Evolutionary conservation across 2,329 filamentous ascomycete genomes (phyloP).

Genomic region (Teratosphaeria gauchensis): DNA sequence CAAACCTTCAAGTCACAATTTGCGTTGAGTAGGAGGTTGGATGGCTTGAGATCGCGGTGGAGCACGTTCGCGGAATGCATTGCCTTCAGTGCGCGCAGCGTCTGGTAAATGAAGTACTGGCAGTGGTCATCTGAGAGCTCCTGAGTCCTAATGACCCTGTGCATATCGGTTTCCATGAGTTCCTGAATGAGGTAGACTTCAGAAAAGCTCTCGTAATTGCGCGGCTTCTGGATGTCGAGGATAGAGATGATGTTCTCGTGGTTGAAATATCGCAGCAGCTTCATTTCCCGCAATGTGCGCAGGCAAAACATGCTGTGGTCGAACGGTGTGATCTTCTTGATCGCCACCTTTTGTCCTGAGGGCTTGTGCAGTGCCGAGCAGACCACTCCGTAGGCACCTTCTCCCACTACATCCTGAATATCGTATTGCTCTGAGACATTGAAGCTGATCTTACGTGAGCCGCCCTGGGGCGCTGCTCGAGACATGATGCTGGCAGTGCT

Average conservation of each 20-base stretch:
- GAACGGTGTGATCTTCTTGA: constrained; percentile 99
- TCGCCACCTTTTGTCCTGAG: constrained; percentile 94
- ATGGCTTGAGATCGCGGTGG: constrained; percentile 94
- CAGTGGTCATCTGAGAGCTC: constrained; percentile 98
- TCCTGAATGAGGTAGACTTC: constrained; percentile 99
- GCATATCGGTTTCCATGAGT: constrained; percentile 99
- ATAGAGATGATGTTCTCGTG: constrained; percentile 99
- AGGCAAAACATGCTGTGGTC: constrained; percentile 82
- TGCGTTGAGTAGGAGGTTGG: constrained; percentile 90
- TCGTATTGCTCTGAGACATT: constrained; percentile 99
- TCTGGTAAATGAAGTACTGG: constrained; percentile 99
- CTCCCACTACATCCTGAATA: constrained; percentile 97
- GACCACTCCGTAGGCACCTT: constrained; percentile 96
- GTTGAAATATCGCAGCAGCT: constrained; percentile 96
- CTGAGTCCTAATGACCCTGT: constrained; percentile 95
- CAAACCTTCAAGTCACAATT: constrained; percentile 99
- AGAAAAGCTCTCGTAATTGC: constrained; percentile 90
- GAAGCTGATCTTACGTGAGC: constrained; percentile 91
- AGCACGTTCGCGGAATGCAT: constrained; percentile 99
- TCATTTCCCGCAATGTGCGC: constrained; percentile 96
- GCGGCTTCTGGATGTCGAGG: constrained; percentile 94
- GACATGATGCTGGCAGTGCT: constrained; percentile 2
- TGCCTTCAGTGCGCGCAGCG: constrained; percentile 89
- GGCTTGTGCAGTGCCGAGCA: constrained; percentile 98
- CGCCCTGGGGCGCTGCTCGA: constrained; percentile 28